These are phyloP conservation scores for Phytophthora podocarpi DNA, from an alignment of 352 stramenopile genomes.

Conservation along the genomic window DNA sequence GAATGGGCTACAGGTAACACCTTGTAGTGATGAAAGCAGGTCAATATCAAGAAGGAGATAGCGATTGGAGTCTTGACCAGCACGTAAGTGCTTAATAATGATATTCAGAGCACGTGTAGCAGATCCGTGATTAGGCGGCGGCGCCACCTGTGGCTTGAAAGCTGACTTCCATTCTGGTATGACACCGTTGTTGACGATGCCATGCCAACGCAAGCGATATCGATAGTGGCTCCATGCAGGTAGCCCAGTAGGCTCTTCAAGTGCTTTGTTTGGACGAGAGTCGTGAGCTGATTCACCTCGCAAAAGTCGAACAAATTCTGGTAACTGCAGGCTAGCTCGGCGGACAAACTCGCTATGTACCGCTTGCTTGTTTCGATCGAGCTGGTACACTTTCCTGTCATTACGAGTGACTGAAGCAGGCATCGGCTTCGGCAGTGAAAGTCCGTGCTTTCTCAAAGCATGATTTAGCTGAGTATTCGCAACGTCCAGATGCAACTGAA, in stretches of 20 bases:
- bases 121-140: constrained; percentile 11
- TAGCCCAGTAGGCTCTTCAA: neutral
- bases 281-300: constrained; percentile 6
- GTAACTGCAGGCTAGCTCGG: neutral
- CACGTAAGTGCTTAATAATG: constrained; percentile 14
- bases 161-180: neutral
- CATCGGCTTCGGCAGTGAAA: too few relatives aligned
- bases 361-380: constrained; percentile 8
- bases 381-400: too few relatives aligned
- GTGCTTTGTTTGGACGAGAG: constrained; percentile 4
- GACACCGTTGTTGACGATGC: constrained; percentile 2
- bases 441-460: too few relatives aligned
- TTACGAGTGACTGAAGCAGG: too few relatives aligned
- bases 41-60: constrained; percentile 23
- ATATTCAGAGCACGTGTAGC: constrained; percentile 8
- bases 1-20: constrained; percentile 21
- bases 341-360: constrained; percentile 14
- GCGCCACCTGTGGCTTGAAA: neutral
- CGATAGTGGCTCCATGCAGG: constrained; percentile 1
- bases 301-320: constrained; percentile 13
- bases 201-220: neutral
- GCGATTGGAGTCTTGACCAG: constrained; percentile 6
- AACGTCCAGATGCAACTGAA: too few relatives aligned
- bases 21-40: neutral
- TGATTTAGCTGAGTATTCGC: too few relatives aligned